Conservation (phyloP, 306 rosid genomes). For the Cajanus cajan region DNA sequence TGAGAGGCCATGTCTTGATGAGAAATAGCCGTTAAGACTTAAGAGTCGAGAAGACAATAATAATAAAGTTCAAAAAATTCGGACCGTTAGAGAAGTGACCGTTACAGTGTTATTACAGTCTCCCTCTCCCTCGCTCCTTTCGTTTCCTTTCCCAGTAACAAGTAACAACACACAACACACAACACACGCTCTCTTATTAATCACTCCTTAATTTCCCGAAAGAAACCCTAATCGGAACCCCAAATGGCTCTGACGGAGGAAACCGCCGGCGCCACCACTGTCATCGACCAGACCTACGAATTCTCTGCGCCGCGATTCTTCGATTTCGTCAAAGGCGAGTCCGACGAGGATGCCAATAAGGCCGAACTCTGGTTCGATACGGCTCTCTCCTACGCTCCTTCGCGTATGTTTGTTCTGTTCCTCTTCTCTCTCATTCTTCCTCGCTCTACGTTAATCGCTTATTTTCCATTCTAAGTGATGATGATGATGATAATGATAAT, state of each 20-base stretch:
- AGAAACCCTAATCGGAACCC: constrained; percentile 4
- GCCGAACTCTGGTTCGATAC: constrained; percentile 93
- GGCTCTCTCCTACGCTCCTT: constrained; percentile 81
- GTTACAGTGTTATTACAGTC: constrained; percentile 36
- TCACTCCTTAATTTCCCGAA: background rate
- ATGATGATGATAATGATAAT: background rate
- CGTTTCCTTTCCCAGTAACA: background rate
- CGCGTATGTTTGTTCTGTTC: constrained; percentile 58
- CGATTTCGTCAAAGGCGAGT: constrained; percentile 62
- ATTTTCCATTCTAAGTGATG: background rate
- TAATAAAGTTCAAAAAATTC: constrained; percentile 24
- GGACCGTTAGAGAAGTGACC: constrained; percentile 49
- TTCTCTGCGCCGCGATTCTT: constrained; percentile 91
- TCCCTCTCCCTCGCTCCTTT: background rate
- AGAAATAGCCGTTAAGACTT: background rate
- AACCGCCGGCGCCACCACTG: constrained; percentile 15
- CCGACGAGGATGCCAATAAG: constrained; percentile 45
- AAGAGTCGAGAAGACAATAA: too few species aligned
- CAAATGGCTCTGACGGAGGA: constrained; percentile 53
- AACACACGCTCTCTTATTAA: background rate
- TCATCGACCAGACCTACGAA: constrained; percentile 76
- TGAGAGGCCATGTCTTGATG: background rate
- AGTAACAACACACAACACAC: background rate
- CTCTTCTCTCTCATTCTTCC: background rate
- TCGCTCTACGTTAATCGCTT: background rate